Conservation (phyloP, 805 yeast species). For the Debaryomyces castellii region DNA sequence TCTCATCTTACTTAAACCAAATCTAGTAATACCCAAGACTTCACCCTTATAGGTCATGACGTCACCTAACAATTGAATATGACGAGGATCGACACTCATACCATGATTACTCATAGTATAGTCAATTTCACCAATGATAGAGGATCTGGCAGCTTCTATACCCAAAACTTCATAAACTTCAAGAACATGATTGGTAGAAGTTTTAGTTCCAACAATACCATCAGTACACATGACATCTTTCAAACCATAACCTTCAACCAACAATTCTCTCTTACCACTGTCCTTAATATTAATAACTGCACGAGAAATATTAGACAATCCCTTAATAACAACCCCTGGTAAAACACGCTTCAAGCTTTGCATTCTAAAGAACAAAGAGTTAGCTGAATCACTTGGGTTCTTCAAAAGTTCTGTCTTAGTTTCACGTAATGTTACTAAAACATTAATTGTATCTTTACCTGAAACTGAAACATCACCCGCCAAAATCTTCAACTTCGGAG, state of each 20-base stretch:
- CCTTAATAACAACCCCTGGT: conserved; percentile 89
- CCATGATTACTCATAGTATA: conserved; percentile 99
- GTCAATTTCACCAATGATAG: conserved; percentile 91
- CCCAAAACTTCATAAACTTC: conserved; percentile 90
- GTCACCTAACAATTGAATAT: conserved; percentile 93
- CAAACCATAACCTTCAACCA: conserved; percentile 97
- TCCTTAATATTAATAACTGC: conserved; percentile 94
- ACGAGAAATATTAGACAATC: conserved; percentile 85
- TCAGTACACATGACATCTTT: conserved; percentile 97
- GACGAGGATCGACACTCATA: conserved; percentile 99
- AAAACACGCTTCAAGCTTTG: conserved; percentile 84
- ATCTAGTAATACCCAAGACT: conserved; percentile 95
- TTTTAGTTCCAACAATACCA: conserved; percentile 87
- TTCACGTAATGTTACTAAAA: conserved; percentile 49
- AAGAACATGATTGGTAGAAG: conserved; percentile 87
- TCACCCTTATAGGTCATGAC: conserved; percentile 99
- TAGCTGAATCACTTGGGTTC: conserved; percentile 26
- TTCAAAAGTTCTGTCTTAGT: conserved; percentile 39
- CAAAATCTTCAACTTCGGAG: conserved; percentile 86
- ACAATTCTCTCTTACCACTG: conserved; percentile 80
- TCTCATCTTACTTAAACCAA: conserved; percentile 97
- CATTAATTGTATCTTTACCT: conserved; percentile 66
- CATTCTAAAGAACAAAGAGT: conserved; percentile 78
- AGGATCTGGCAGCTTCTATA: conserved; percentile 94
- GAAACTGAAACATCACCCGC: conserved; percentile 67